These are phyloP conservation scores for Nicotiana knightiana DNA, from an alignment of 257 asterid species.

Conservation along the genomic window DNA sequence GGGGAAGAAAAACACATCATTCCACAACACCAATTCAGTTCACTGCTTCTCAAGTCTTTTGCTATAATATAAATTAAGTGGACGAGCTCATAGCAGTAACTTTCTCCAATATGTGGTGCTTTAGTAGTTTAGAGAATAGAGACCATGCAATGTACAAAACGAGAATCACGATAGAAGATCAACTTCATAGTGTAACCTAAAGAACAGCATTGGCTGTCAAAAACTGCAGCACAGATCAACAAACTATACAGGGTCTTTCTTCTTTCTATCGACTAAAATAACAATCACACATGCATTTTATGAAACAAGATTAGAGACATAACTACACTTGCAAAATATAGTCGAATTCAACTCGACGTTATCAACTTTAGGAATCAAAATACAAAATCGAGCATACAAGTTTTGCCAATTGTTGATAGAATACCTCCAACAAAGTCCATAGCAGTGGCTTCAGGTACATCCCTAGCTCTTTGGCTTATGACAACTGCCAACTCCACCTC, in stretches of 20 bases:
- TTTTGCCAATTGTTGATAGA: not conserved
- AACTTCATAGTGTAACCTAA: not conserved
- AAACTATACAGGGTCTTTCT: not conserved
- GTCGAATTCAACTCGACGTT: not conserved
- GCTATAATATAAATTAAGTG: not conserved
- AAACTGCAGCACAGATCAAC: not conserved
- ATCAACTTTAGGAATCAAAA: not conserved
- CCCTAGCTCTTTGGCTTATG: conserved; percentile 77
- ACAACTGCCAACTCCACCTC: conserved; percentile 98
- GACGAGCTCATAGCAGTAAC: not conserved
- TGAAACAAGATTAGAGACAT: not conserved
- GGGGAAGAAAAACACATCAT: not conserved
- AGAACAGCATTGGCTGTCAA: not conserved
- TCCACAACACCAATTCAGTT: not conserved
- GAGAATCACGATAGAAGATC: not conserved
- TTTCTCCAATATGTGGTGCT: not conserved
- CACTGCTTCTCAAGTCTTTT: not conserved
- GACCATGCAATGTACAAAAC: not conserved
- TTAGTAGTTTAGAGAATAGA: not conserved
- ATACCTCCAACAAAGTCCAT: conserved; percentile 86
- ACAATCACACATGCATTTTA: not conserved
- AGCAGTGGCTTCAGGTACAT: conserved; percentile 74
- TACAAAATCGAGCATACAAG: not conserved
- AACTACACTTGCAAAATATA: not conserved
- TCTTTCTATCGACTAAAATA: not conserved